Percentiles rank a stretch among this genome's conserved stretches.
These are phyloP conservation scores for Candida boidinii DNA, from an alignment of 805 yeast species.

Conservation along the genomic window DNA sequence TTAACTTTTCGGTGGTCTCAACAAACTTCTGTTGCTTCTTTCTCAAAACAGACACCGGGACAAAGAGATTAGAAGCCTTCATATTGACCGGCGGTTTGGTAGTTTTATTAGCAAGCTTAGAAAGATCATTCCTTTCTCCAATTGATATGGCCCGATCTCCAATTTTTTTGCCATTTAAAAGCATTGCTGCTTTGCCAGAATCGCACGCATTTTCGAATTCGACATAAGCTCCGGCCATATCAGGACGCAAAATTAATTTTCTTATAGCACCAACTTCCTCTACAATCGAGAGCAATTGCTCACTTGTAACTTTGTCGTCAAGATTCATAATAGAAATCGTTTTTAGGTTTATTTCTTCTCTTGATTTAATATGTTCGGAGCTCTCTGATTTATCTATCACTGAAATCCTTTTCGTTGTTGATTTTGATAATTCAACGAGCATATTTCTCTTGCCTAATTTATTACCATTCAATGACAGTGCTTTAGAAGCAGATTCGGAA, in stretches of 20 bases:
- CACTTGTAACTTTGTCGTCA: conserved; percentile 28
- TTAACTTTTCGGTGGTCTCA: too few species aligned
- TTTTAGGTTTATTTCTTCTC: conserved; percentile 8
- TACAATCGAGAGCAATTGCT: conserved; percentile 25
- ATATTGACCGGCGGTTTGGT: neutral
- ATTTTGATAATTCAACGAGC: too few species aligned
- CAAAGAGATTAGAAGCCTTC: neutral
- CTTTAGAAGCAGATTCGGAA: conserved; percentile 34
- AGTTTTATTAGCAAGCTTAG: neutral
- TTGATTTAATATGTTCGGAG: conserved; percentile 1
- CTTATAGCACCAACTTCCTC: conserved; percentile 28
- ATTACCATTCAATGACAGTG: conserved; percentile 32
- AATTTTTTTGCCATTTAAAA: conserved; percentile 29
- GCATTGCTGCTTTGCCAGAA: conserved; percentile 45
- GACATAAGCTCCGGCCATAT: conserved; percentile 38
- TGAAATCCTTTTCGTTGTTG: conserved; percentile 5
- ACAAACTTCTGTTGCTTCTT: neutral
- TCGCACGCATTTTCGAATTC: conserved; percentile 32
- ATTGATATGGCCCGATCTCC: conserved; percentile 22
- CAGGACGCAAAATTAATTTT: conserved; percentile 37
- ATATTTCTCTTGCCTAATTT: conserved; percentile 27
- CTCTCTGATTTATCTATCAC: neutral
- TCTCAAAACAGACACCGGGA: conserved; percentile 1
- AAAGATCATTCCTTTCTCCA: conserved; percentile 4
- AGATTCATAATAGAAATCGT: conserved; percentile 18